Evolutionary conservation across 140 eudicot genomes (phyloP), one percentile per base, ranked within the genome.

Genomic region (Senecio squalidus): DNA sequence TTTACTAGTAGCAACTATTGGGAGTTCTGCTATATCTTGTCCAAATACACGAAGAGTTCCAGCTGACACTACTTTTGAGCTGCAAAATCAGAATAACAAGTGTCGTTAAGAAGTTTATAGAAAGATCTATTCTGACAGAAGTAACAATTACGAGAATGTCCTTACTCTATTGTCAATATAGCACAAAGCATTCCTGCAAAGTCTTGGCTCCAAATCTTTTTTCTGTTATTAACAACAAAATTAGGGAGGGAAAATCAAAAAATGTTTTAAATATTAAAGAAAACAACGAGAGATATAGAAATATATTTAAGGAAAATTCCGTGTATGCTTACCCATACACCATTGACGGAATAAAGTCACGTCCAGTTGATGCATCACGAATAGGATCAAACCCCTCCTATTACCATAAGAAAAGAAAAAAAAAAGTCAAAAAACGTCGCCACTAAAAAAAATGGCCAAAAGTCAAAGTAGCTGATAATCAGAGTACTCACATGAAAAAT

Each of bases 161-260:
- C 89, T 49, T 84, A 93, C 99, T 93, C 85, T 59, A 84, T 78
- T 17, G 89, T 88, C 74, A 93, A 63, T 66, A 93, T 79, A 21
- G 95, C 96, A 80, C 94, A 84, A 63, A 79, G 92, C 94, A 93
- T 88, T 38, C 96, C 95, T 40, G 94, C 77, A 67, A 84, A 93
- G 73, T 93, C 95, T 64, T 80, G 99, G 58, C 85, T 86, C 74
- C 87, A 78, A 30, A 88, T 85, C 58, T 93, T 88, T 80, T 94
- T 76, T 72, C 99, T 92, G 80, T 25, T 54, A n/a, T n/a, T n/a
- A 18, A 73, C 13, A 15, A 31, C 4, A 26, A 55, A 5, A 30
- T 14, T 27, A 39, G 7, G 51, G 15, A 36, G n/a, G n/a, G n/a
- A n/a, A n/a, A n/a, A n/a, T n/a, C n/a, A 31, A 33, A 53, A 7